A percentile compares a stretch with the other conserved stretches of the same genome.
Conservation (phyloP, 495 filamentous ascomycete genomes). For the Jackrogersella multiformis region DNA sequence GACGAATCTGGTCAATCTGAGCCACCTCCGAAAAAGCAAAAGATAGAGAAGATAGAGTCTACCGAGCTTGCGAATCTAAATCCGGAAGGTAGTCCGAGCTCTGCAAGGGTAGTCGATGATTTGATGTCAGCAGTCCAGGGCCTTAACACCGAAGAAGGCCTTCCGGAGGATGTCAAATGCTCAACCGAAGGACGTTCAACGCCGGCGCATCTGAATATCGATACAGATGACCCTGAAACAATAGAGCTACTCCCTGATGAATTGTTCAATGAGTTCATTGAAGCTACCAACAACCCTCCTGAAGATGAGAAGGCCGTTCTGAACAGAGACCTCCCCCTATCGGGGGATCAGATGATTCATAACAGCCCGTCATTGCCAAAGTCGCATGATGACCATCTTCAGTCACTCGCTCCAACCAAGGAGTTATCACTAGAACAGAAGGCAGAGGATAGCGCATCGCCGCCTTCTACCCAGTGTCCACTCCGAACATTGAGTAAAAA, state of each 20-base stretch:
- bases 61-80: not conserved
- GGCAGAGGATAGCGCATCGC: slow-evolving; percentile 24
- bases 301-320: not conserved
- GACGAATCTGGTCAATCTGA: slow-evolving; percentile 18
- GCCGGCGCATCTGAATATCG: not conserved
- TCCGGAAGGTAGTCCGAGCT: slow-evolving; percentile 14
- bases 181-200: not conserved
- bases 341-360: not conserved
- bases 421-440: slow-evolving; percentile 10
- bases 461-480: slow-evolving; percentile 15
- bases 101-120: slow-evolving; percentile 13
- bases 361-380: not conserved
- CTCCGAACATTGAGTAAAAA: slow-evolving; percentile 4
- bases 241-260: slow-evolving; percentile 18
- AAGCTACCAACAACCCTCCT: not conserved
- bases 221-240: slow-evolving; percentile 5
- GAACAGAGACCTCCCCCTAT: not conserved
- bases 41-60: slow-evolving; percentile 32
- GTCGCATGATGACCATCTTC: not conserved
- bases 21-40: slow-evolving; percentile 37
- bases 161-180: slow-evolving; percentile 1
- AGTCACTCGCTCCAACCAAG: not conserved
- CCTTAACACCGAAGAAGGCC: not conserved
- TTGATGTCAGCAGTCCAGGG: slow-evolving; percentile 2
- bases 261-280: slow-evolving; percentile 15